A percentile compares a stretch with the other conserved stretches of the same genome.
These are phyloP conservation scores for Ceratocystis lukuohia DNA, from an alignment of 2,329 filamentous ascomycete species.

Conservation along the genomic window DNA sequence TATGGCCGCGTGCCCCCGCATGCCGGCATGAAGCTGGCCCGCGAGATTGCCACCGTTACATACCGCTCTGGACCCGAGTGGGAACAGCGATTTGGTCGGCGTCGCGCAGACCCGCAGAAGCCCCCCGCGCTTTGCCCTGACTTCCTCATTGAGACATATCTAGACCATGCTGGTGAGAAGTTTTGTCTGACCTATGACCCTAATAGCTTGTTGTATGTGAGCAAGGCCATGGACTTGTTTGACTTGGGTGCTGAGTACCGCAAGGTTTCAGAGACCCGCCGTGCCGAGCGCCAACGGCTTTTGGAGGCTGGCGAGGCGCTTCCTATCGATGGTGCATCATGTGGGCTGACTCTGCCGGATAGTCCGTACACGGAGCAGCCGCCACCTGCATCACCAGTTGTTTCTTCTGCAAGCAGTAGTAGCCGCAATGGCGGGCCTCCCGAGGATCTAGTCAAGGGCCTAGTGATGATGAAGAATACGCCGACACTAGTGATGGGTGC, in stretches of 20 bases:
- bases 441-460: constrained; percentile 63
- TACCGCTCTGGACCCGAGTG: constrained; percentile 95
- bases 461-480: constrained; percentile 58
- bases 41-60: constrained; percentile 94
- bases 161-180: constrained; percentile 96
- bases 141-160: constrained; percentile 94
- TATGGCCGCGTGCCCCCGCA: constrained; percentile 81
- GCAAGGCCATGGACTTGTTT: constrained; percentile 98
- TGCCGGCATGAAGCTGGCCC: constrained; percentile 91
- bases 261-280: constrained; percentile 44
- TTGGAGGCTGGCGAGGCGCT: constrained; percentile 43
- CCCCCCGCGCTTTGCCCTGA: constrained; percentile 92
- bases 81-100: constrained; percentile 85
- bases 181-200: constrained; percentile 94
- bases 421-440: constrained; percentile 41
- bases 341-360: constrained; percentile 70
- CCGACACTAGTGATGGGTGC: constrained; percentile 86
- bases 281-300: constrained; percentile 46
- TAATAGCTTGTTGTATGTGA: constrained; percentile 90
- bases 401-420: constrained; percentile 25
- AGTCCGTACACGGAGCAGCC: constrained; percentile 77
- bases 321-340: constrained; percentile 33
- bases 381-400: constrained; percentile 25
- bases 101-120: constrained; percentile 71
- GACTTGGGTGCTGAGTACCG: constrained; percentile 69